Evolutionary conservation across 495 filamentous ascomycete species (phyloP).

Genomic region (Aspergillus biplanus): DNA sequence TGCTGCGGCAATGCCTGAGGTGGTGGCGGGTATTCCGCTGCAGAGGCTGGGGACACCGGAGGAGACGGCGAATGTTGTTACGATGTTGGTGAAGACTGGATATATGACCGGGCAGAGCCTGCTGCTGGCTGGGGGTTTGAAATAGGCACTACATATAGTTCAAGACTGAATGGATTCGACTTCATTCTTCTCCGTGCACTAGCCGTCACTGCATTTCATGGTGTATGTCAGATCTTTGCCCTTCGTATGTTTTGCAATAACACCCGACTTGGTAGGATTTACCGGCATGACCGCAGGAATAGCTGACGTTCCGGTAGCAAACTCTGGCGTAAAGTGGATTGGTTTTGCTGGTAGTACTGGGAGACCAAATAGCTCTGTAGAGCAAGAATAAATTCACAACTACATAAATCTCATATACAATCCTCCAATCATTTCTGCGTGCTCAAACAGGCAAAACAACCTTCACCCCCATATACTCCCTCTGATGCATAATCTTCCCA

Average conservation of each 20-base stretch:
- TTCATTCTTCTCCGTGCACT: too few species aligned
- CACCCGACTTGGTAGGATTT: too few species aligned
- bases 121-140: conserved; percentile 59
- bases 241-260: too few species aligned
- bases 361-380: too few species aligned
- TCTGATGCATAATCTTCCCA: conserved; percentile 46
- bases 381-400: background rate
- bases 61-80: conserved; percentile 70
- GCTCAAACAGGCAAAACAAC: conserved; percentile 42
- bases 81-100: conserved; percentile 68
- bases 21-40: conserved; percentile 61
- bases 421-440: background rate
- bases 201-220: too few species aligned
- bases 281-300: too few species aligned
- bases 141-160: conserved; percentile 22
- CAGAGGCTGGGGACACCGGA: conserved; percentile 65
- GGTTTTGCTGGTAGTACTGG: too few species aligned
- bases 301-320: too few species aligned
- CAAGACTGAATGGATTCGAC: too few species aligned
- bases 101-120: conserved; percentile 71
- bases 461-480: conserved; percentile 49
- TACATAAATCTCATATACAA: background rate
- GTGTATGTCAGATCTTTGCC: too few species aligned
- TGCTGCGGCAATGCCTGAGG: conserved; percentile 55
- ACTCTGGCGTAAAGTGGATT: too few species aligned